Evolutionary conservation across 108 stramenopile species (phyloP), one percentile per base, ranked within the genome.

Genomic region (Conticribra weissflogii): DNA sequence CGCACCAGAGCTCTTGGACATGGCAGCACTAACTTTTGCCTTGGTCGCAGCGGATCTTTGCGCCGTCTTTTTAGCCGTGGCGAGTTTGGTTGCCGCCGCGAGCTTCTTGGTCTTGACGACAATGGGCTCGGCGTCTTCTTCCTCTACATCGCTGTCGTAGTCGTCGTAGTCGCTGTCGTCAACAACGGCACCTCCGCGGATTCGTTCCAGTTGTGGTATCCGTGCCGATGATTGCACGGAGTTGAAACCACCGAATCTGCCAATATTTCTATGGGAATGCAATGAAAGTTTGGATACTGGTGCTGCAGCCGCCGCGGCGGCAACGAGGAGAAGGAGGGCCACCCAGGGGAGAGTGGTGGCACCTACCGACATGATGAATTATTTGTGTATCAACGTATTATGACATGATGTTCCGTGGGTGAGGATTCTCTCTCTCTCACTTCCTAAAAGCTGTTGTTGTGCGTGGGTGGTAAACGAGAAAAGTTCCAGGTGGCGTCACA

Each of bases 61-160:
- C 5, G 36, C 36, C 34, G 59, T 70, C 50, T 60, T 65, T 23
- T 76, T 81, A 16, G 68, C 53, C 25, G 81, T 76, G 23, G 76
- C 76, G 25, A 83, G 74, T 62, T 69, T 71, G 34, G 91, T 60
- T 3, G 86, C 74, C 22, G 81, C n/a, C 28, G 71, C 71, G 9
- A 81, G 54, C 52, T 72, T 68, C 53, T 69, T 52, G 72, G 81
- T 47, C 22, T 46, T 68, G 31, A 74, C 16, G 15, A 66, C 82
- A 32, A 81, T 63, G 45, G 73, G 60, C 12, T 84, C 81, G 17
- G 80, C 82, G 46, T 85, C 85, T 30, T 87, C 86, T 19, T 89
- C 86, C 28, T 79, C 74, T 34, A n/a, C 41, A 33, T 86, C 85
- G 46, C 75, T 74, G 25, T 82, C 83, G 53, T 66, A 78, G 36